A percentile compares a stretch with the other conserved stretches of the same genome.
Evolutionary conservation across 1,284 basidiomycete genomes (phyloP).

Genomic region (Salmacisia buchloeana): DNA sequence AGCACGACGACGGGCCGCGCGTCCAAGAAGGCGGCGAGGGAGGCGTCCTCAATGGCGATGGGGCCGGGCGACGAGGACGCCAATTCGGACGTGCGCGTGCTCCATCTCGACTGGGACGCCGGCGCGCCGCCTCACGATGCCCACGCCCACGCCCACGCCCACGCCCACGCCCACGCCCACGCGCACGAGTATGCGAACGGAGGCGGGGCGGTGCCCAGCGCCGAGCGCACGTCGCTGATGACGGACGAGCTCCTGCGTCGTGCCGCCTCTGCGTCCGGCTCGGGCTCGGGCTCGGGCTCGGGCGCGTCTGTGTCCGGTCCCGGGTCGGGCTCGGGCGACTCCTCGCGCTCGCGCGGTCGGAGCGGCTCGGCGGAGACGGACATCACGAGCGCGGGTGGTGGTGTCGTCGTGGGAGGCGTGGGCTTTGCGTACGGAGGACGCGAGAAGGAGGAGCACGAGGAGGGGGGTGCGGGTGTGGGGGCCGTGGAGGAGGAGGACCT

Average conservation of each 20-base stretch:
- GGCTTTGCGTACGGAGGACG: not conserved
- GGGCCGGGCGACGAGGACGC: not conserved
- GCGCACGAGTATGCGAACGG: too few species aligned
- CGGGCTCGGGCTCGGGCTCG: not conserved
- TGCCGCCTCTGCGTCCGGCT: too few species aligned
- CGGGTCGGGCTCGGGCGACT: not conserved
- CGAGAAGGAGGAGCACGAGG: slow-evolving; percentile 9
- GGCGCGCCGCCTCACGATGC: too few species aligned
- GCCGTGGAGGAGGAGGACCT: not conserved
- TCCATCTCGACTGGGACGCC: slow-evolving; percentile 7
- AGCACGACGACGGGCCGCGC: not conserved
- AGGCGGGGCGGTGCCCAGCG: too few species aligned
- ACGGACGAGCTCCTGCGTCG: too few species aligned
- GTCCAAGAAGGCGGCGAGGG: slow-evolving; percentile 4
- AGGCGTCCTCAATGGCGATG: not conserved
- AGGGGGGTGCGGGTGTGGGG: slow-evolving; percentile 6
- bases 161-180: too few species aligned
- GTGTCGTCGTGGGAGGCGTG: too few species aligned
- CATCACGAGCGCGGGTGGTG: not conserved
- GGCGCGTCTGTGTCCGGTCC: not conserved
- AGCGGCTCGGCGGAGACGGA: slow-evolving; percentile 5
- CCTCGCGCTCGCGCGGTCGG: too few species aligned
- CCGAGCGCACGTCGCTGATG: too few species aligned
- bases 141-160: too few species aligned
- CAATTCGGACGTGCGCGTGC: not conserved